Conservation (phyloP, 2,329 filamentous ascomycete genomes). For the Aspergillus terreus region DNA sequence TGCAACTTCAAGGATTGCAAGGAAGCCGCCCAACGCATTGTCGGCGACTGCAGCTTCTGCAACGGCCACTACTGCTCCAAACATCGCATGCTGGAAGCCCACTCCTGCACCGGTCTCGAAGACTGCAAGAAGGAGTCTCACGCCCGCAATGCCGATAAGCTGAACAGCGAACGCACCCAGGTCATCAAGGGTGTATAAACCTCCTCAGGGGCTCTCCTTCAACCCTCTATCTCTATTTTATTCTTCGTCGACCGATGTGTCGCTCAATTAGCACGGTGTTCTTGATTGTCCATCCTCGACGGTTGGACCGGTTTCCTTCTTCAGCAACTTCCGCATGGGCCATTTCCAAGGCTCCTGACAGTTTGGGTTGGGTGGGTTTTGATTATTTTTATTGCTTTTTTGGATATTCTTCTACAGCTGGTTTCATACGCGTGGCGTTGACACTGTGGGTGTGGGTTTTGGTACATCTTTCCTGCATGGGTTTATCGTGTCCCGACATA, state of each 20-base stretch:
- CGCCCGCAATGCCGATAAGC: slow-evolving; percentile 86
- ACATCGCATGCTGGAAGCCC: slow-evolving; percentile 89
- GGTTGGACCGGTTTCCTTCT: background rate
- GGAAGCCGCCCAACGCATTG: slow-evolving; percentile 82
- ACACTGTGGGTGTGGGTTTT: slow-evolving; percentile 5
- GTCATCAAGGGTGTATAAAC: slow-evolving; percentile 83
- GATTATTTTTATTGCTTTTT: slow-evolving; percentile 3
- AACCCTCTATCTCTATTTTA: too few species aligned
- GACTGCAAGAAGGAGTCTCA: slow-evolving; percentile 98
- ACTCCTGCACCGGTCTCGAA: slow-evolving; percentile 88
- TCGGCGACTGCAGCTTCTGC: slow-evolving; percentile 96
- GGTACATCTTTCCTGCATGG: slow-evolving; percentile 3
- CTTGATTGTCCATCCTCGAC: slow-evolving; percentile 5
- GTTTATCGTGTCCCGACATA: slow-evolving; percentile 2
- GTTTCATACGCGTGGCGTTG: slow-evolving; percentile 26
- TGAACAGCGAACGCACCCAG: slow-evolving; percentile 88
- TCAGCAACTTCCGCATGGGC: slow-evolving; percentile 15
- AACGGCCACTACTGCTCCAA: slow-evolving; percentile 90
- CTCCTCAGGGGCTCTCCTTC: background rate
- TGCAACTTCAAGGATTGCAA: slow-evolving; percentile 90
- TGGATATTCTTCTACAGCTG: slow-evolving; percentile 3
- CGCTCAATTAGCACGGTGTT: slow-evolving; percentile 30
- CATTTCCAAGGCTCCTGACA: slow-evolving; percentile 6
- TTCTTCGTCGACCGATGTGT: too few species aligned
- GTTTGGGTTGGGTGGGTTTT: slow-evolving; percentile 12